A percentile compares a stretch with the other conserved stretches of the same genome.
Evolutionary conservation across 192 early-diverging fungal species (phyloP).

Genomic region (Coemansia furcata): DNA sequence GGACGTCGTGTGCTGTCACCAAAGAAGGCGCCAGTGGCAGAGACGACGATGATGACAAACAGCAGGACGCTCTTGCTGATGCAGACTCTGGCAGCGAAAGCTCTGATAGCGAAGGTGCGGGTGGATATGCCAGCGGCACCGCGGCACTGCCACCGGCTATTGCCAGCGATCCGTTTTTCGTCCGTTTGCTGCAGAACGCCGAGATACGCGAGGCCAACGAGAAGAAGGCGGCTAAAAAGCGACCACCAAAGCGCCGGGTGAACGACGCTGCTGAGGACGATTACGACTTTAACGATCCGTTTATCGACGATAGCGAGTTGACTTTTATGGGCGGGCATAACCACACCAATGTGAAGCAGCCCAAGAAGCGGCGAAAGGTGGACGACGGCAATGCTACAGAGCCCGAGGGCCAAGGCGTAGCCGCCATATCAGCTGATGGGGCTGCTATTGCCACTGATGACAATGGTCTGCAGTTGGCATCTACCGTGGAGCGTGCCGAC

Average conservation of each 20-base stretch:
- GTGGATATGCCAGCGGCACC: conserved; percentile 40
- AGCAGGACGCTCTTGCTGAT: conserved; percentile 1
- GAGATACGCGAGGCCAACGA: conserved; percentile 37
- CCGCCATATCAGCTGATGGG: not conserved
- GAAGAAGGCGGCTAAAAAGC: conserved; percentile 16
- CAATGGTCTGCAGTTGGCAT: not conserved
- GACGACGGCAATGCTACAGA: conserved; percentile 43
- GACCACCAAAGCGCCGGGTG: conserved; percentile 19
- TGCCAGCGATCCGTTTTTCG: conserved; percentile 53
- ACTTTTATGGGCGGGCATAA: conserved; percentile 50
- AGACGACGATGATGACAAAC: conserved; percentile 2
- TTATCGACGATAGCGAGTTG: conserved; percentile 54
- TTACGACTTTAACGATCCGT: conserved; percentile 54
- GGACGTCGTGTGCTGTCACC: conserved; percentile 21
- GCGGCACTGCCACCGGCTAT: conserved; percentile 49
- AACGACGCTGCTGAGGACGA: conserved; percentile 40
- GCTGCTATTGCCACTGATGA: not conserved
- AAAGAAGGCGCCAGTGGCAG: conserved; percentile 6
- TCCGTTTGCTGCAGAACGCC: conserved; percentile 41
- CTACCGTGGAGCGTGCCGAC: not conserved
- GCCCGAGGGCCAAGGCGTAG: conserved; percentile 19
- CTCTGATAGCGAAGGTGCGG: conserved; percentile 17
- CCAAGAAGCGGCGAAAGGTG: conserved; percentile 48
- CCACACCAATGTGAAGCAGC: conserved; percentile 29
- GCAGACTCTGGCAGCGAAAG: conserved; percentile 28